Evolutionary conservation across 192 early-diverging fungal genomes (phyloP).

Genomic region (Backusella liffmaniae): DNA sequence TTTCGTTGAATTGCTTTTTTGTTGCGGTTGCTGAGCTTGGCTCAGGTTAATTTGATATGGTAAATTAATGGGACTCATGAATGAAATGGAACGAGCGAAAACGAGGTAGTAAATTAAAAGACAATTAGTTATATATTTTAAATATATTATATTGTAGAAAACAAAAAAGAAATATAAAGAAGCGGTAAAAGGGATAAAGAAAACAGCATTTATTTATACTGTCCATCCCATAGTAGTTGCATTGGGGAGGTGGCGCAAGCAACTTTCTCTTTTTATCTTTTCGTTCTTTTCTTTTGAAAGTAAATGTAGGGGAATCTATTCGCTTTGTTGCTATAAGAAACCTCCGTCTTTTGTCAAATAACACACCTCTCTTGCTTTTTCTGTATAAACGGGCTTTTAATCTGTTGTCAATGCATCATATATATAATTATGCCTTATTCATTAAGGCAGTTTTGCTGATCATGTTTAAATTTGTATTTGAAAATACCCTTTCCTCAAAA

Average conservation of each 20-base stretch:
- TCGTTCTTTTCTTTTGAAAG: neutral
- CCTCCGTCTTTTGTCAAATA: constrained; percentile 1
- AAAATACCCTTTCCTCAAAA: neutral
- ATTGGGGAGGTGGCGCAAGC: constrained; percentile 5
- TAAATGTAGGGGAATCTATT: neutral
- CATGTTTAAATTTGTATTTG: neutral
- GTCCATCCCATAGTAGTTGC: neutral
- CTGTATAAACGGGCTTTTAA: neutral
- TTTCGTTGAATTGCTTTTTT: neutral
- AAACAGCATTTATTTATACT: neutral
- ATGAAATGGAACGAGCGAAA: neutral
- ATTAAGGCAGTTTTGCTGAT: neutral
- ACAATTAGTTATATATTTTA: neutral
- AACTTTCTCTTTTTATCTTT: constrained; percentile 1
- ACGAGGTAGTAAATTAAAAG: neutral
- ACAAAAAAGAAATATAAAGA: neutral
- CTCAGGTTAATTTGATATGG: neutral
- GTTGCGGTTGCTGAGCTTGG: neutral
- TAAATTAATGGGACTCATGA: neutral
- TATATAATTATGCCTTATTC: neutral
- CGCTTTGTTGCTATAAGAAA: neutral
- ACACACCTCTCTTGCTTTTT: neutral
- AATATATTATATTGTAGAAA: neutral
- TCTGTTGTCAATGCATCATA: neutral
- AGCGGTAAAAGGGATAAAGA: neutral